Evolutionary conservation across 306 rosid species (phyloP).

Genomic region (Lathyrus oleraceus): DNA sequence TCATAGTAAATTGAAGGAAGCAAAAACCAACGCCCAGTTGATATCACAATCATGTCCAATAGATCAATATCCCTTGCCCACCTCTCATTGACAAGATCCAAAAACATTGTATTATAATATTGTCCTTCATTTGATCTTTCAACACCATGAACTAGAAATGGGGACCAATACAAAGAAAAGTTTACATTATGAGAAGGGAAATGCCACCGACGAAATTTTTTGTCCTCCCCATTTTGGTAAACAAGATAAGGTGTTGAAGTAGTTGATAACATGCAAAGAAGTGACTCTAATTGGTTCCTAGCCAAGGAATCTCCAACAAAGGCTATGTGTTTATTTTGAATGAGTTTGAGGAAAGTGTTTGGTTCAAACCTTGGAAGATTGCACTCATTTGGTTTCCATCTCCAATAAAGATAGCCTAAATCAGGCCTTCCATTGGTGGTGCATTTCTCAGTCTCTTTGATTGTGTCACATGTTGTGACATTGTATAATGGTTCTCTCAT

Average conservation of each 20-base stretch:
- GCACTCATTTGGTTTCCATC: conserved; percentile 71
- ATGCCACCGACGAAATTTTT: conserved; percentile 49
- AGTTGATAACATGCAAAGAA: conserved; percentile 65
- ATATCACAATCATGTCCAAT: conserved; percentile 54
- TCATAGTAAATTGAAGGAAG: conserved; percentile 71
- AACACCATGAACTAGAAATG: conserved; percentile 66
- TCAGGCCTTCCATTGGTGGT: conserved; percentile 63
- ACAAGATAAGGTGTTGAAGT: conserved; percentile 51
- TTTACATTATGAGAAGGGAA: conserved; percentile 54
- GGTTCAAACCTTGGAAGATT: conserved; percentile 72
- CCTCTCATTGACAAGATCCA: conserved; percentile 56
- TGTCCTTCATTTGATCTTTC: conserved; percentile 48
- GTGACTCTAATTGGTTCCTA: conserved; percentile 78
- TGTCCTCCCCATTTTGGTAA: conserved; percentile 29
- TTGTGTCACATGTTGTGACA: conserved; percentile 53
- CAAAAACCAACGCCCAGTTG: conserved; percentile 72
- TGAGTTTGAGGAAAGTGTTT: conserved; percentile 49
- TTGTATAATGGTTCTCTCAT: conserved; percentile 56
- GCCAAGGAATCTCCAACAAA: conserved; percentile 83
- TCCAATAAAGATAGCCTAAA: conserved; percentile 56
- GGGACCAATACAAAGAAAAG: conserved; percentile 74
- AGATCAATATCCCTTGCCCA: conserved; percentile 59
- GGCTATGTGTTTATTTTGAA: conserved; percentile 58
- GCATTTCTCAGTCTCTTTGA: conserved; percentile 63
- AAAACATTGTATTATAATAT: conserved; percentile 47